Evolutionary conservation across 495 filamentous ascomycete species (phyloP).

Genomic region (Neurospora sp.): DNA sequence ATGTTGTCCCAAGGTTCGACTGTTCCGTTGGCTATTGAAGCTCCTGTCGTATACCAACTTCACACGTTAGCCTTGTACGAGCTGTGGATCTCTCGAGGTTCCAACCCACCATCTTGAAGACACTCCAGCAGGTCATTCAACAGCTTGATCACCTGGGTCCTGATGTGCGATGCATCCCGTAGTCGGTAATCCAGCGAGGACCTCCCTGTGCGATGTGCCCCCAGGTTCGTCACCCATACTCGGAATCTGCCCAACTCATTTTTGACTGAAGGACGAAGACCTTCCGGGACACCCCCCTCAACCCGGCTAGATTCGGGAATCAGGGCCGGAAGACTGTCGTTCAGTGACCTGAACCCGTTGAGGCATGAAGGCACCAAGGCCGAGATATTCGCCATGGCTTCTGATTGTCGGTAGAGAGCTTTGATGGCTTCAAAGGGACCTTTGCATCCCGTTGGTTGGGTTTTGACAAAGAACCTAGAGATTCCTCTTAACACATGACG

Average conservation of each 20-base stretch:
- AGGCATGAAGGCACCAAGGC: background rate
- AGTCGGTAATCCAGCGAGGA: constrained; percentile 31
- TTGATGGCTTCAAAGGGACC: too few relatives aligned
- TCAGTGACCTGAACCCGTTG: background rate
- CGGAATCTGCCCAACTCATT: background rate
- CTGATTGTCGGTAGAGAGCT: too few relatives aligned
- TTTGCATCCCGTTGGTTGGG: background rate
- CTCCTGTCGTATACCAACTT: background rate
- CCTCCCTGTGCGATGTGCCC: background rate
- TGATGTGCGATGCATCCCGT: constrained; percentile 35
- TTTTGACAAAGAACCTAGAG: too few relatives aligned
- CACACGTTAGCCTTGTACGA: background rate
- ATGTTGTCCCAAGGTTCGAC: background rate
- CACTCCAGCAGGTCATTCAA: constrained; percentile 15
- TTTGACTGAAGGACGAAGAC: background rate
- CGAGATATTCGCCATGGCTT: background rate
- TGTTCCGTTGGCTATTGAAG: background rate
- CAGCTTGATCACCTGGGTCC: constrained; percentile 24
- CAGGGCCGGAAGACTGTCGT: background rate
- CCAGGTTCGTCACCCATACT: background rate
- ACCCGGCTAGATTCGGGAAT: background rate
- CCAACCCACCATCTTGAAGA: constrained; percentile 1
- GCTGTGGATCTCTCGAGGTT: background rate
- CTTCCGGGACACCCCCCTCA: background rate
- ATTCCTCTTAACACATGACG: too few relatives aligned